These are phyloP conservation scores for Entonaema liquescens DNA, from an alignment of 495 filamentous ascomycete species.

Conservation along the genomic window DNA sequence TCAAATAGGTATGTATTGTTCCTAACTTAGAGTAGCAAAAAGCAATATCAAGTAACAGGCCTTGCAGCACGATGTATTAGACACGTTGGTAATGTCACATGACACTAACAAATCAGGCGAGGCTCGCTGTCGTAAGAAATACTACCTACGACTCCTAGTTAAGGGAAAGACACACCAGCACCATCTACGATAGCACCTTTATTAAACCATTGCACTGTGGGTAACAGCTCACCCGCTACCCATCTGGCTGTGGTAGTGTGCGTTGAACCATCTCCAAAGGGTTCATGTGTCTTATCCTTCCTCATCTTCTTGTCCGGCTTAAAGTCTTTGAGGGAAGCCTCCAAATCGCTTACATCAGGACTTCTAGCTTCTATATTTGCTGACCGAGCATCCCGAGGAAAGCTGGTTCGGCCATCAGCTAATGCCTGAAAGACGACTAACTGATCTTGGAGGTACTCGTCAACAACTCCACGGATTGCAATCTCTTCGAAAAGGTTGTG, in stretches of 20 bases:
- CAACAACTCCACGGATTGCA: slow-evolving; percentile 63
- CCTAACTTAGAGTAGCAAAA: too few species aligned
- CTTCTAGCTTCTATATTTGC: background rate
- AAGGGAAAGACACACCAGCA: slow-evolving; percentile 29
- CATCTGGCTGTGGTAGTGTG: slow-evolving; percentile 61
- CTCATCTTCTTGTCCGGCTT: background rate
- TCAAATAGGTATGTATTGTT: too few species aligned
- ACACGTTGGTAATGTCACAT: slow-evolving; percentile 2
- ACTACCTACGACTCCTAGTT: slow-evolving; percentile 11
- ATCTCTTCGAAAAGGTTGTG: slow-evolving; percentile 67
- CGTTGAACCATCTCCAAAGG: slow-evolving; percentile 61
- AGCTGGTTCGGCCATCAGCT: slow-evolving; percentile 61
- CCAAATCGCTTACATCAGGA: background rate
- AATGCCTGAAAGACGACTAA: slow-evolving; percentile 83
- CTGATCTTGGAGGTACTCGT: slow-evolving; percentile 81
- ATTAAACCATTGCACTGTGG: slow-evolving; percentile 75
- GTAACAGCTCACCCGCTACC: slow-evolving; percentile 67
- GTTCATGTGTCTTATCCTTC: slow-evolving; percentile 47
- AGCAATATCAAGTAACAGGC: too few species aligned
- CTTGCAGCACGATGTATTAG: background rate
- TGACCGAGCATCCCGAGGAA: slow-evolving; percentile 33
- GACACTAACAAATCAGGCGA: background rate
- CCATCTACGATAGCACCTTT: background rate
- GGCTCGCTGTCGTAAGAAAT: background rate
- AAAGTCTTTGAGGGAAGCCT: background rate